Percentiles rank a stretch among this genome's conserved stretches.
Conservation (phyloP, 2,329 filamentous ascomycete genomes). For the Talaromyces sp. region DNA sequence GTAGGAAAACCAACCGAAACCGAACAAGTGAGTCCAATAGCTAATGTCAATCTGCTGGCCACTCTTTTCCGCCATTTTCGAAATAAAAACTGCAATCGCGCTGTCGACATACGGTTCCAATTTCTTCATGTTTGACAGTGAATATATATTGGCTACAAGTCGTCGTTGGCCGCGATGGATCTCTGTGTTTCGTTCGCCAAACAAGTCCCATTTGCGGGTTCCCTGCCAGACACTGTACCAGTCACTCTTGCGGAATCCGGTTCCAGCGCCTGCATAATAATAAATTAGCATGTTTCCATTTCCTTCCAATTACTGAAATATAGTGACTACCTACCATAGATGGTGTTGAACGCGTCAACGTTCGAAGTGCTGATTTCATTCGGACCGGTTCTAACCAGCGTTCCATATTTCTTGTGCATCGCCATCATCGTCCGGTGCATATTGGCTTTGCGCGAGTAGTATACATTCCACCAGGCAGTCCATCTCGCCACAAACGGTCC, state of each 20-base stretch:
- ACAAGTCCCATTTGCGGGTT: constrained; percentile 36
- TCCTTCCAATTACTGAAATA: background rate
- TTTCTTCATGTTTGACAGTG: constrained; percentile 32
- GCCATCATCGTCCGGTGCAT: background rate
- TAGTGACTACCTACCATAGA: background rate
- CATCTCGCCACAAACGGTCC: background rate
- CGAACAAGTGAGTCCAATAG: constrained; percentile 8
- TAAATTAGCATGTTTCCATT: background rate
- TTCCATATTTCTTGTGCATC: constrained; percentile 1
- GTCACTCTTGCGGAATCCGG: constrained; percentile 35
- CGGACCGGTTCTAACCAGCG: background rate
- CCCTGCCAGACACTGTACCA: constrained; percentile 40
- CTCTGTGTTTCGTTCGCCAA: constrained; percentile 31
- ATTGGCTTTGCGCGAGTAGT: background rate
- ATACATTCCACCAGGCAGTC: background rate
- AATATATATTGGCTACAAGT: constrained; percentile 30
- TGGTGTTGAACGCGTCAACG: background rate
- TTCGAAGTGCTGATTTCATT: background rate
- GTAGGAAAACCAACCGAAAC: constrained; percentile 1
- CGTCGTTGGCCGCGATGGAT: constrained; percentile 31
- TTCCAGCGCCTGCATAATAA: constrained; percentile 24
- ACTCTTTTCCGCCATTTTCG: constrained; percentile 23
- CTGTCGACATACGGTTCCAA: constrained; percentile 38
- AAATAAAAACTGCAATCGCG: constrained; percentile 29
- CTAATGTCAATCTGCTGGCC: constrained; percentile 2